Percentiles rank a stretch among this genome's conserved stretches.
phyloP scores from a whole-genome alignment of 257 asterid genomes.

The Ilex aquifolium region DNA sequence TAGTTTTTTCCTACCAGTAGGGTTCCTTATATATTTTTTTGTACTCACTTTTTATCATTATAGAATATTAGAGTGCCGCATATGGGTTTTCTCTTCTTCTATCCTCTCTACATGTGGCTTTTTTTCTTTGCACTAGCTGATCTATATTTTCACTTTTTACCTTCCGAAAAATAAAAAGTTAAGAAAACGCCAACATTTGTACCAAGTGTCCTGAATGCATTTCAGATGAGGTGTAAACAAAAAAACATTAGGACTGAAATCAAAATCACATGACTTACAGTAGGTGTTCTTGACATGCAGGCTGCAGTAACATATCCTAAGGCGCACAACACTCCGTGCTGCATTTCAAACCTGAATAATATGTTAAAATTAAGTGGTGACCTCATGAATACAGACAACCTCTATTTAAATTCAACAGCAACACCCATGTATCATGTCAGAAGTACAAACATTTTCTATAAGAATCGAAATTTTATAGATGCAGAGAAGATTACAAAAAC shows the following conservation, averaged over 20 bases:
- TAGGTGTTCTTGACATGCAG: constrained; percentile 54
- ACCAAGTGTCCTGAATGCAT: constrained; percentile 7
- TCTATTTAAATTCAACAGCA: not conserved
- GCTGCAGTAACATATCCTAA: constrained; percentile 88
- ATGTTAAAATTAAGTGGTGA: not conserved
- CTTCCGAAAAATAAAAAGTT: too few species aligned
- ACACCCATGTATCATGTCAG: not conserved
- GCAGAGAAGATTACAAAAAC: too few species aligned
- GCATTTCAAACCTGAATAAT: constrained; percentile 73
- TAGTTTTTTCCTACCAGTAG: too few species aligned
- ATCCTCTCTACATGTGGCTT: too few species aligned
- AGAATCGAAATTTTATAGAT: not conserved
- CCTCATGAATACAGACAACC: not conserved
- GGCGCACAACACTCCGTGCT: constrained; percentile 76
- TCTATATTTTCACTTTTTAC: too few species aligned
- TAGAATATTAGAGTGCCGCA: too few species aligned
- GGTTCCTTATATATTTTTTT: too few species aligned
- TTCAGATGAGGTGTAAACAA: not conserved
- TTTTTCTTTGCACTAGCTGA: too few species aligned
- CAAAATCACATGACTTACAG: constrained; percentile 50
- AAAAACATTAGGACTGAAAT: not conserved
- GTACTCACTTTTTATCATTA: too few species aligned
- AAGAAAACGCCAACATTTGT: not conserved
- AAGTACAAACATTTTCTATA: not conserved
- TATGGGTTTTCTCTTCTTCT: too few species aligned